phyloP scores from a whole-genome alignment of 1,139 yeast genomes.

The Blastobotrys apis region DNA sequence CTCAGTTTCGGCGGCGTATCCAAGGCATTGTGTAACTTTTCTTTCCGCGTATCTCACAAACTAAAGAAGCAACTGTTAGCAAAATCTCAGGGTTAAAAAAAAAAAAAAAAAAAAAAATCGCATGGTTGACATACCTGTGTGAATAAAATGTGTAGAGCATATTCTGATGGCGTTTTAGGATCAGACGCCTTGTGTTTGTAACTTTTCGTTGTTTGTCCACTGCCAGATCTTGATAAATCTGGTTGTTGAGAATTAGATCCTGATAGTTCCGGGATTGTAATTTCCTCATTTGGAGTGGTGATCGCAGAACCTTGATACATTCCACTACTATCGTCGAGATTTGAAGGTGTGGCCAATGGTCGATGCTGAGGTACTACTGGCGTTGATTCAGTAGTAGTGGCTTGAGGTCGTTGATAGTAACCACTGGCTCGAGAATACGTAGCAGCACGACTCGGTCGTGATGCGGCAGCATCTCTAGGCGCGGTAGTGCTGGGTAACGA shows the following conservation, averaged over 20 bases:
- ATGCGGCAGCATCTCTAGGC: constrained; percentile 15
- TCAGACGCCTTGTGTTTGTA: constrained; percentile 22
- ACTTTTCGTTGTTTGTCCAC: constrained; percentile 9
- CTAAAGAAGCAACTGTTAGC: constrained; percentile 19
- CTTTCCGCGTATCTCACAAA: constrained; percentile 92
- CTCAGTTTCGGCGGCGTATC: constrained; percentile 63
- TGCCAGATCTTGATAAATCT: constrained; percentile 4
- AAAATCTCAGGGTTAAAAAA: no score
- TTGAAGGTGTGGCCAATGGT: background rate
- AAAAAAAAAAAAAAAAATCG: no score
- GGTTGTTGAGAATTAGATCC: background rate
- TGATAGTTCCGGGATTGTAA: background rate
- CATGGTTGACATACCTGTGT: constrained; percentile 65
- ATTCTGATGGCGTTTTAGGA: constrained; percentile 78
- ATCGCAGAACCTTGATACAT: constrained; percentile 10
- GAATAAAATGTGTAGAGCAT: constrained; percentile 87
- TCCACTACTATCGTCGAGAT: background rate
- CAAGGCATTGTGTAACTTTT: constrained; percentile 70
- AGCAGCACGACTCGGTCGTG: constrained; percentile 29
- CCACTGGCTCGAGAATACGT: constrained; percentile 23
- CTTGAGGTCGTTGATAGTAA: constrained; percentile 10
- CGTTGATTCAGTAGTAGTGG: constrained; percentile 14
- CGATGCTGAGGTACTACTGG: constrained; percentile 9
- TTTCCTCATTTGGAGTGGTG: constrained; percentile 5
- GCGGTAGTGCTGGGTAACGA: constrained; percentile 28